Base-by-base conservation (phyloP, 2,329 filamentous ascomycete genomes). In the Talaromyces sp. region DNA sequence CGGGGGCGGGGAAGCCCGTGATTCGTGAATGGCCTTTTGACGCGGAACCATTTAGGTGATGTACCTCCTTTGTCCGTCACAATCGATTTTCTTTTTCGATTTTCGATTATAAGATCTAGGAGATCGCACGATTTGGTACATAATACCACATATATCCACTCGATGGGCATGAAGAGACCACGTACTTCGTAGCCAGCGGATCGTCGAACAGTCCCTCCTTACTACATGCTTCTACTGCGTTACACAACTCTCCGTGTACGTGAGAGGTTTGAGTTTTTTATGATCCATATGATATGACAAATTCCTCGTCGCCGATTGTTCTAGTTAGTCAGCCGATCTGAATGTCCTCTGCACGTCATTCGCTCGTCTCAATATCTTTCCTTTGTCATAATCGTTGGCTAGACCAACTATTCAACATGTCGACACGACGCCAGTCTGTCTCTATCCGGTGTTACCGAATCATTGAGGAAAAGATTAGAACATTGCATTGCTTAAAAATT, bases 1-100 rank as follows among this genome's bases (percentile, higher is more conserved):
- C n/a, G 45, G 59, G 17, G 45, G 58, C 31, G 59, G 59, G 58
- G 58, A 47, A 35, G 39, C 58, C 27, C 31, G 58, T 52, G 45
- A 60, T 50, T 50, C 33, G 59, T 13, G 41, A 37, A 35, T 61
- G 27, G 9, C 33, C 10, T 9, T 17, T n/a, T 5, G 33, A 15
- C 50, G 3, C 8, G 50, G 17, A 35, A 9, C 7, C 15, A 13
- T 54, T 52, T 15, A 19, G 11, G 11, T 11, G 25, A n/a, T 22
- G 35, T 54, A 8, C 19, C 17, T 54, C 19, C 27, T 17, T 19
- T 33, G n/a, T 39, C 10, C 2, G 22, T 4, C n/a, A 37, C 33
- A 39, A 9, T 56, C n/a, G 22, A 25, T 22, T 49, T 17, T 50
- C 2, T 11, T 27, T 15, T 17, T 27, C 11, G 15, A 49, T 27